Evolutionary conservation across 2,329 filamentous ascomycete species (phyloP).

Genomic region (Didymella exigua): DNA sequence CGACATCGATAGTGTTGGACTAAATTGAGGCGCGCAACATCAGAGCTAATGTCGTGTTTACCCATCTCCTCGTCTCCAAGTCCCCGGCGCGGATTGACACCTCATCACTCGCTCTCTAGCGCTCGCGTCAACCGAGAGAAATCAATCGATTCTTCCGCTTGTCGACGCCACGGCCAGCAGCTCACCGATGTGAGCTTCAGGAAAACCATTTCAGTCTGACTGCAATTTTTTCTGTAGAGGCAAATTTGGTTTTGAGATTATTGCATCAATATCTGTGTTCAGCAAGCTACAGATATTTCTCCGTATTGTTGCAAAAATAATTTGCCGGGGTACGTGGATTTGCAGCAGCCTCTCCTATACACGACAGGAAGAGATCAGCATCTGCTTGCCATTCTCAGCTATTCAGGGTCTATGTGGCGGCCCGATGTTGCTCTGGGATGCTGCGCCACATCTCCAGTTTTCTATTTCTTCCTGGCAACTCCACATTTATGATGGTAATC

Average conservation of each 20-base stretch:
- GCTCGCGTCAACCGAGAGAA: constrained; percentile 9
- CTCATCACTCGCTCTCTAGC: not conserved
- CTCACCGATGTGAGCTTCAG: not conserved
- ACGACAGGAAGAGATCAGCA: constrained; percentile 16
- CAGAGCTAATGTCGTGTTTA: constrained; percentile 10
- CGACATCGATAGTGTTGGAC: constrained; percentile 7
- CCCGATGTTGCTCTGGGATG: constrained; percentile 31
- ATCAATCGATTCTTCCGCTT: not conserved
- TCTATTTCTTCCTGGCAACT: constrained; percentile 18
- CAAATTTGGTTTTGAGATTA: not conserved
- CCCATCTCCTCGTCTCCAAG: constrained; percentile 14
- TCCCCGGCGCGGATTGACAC: not conserved
- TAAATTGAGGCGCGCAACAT: constrained; percentile 6
- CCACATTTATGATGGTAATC: constrained; percentile 24
- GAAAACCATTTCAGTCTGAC: not conserved
- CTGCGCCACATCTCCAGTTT: constrained; percentile 27
- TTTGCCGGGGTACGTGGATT: constrained; percentile 3
- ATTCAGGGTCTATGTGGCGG: constrained; percentile 26
- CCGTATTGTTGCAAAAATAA: constrained; percentile 14
- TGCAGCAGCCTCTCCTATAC: constrained; percentile 5
- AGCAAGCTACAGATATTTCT: not conserved
- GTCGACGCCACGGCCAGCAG: not conserved
- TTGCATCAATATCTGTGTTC: not conserved
- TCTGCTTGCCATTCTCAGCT: constrained; percentile 19
- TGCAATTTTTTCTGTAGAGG: not conserved